Evolutionary conservation across 129 eudicot species (phyloP), one percentile per base, ranked within the genome.

Genomic region (Flaveria sonorensis): DNA sequence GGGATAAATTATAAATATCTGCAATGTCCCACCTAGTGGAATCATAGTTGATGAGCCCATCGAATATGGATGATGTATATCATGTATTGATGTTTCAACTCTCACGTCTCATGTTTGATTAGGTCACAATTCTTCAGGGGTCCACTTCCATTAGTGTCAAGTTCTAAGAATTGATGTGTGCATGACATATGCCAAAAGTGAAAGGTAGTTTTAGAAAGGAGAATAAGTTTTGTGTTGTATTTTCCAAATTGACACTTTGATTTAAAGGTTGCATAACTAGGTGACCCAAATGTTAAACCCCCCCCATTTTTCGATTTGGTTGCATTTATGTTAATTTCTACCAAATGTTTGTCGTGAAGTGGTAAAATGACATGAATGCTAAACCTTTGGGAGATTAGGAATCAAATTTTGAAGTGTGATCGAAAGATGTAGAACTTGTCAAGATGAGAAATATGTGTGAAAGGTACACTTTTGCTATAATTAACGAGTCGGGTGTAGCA

Each of bases 1-100:
- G 0, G 50, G 50, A 45, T 45, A 45, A 1, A 45, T 8, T 11
- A 73, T 36, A 55, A 19, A 57, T 57, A 73, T 40, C 10, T 57
- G 21, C 15, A 40, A 40, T 73, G 56, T 20, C 12, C 18, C 16
- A 19, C 24, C 21, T 36, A 73, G 62, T 55, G 78, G 56, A 21
- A 57, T 59, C 43, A 74, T 42, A 23, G 60, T 20, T 32, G 16
- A 46, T 46, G 20, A 60, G 52, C 53, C 40, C 72, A 67, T 67
- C 36, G 12, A 18, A 68, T 68, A 45, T 45, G 55, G 56, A 68
- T 42, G 36, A 42, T 45, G 50, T 43, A 10, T 7, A 43, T 43
- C 36, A 30, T 43, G 47, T 45, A 11, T 8, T 45, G 50, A 45
- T 7, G 20, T 64, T 12, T 64, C 69, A 26, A 14, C 43, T 63